These are phyloP conservation scores for Cutaneotrichosporon sp. DNA, from an alignment of 1,284 basidiomycete species.

Conservation along the genomic window DNA sequence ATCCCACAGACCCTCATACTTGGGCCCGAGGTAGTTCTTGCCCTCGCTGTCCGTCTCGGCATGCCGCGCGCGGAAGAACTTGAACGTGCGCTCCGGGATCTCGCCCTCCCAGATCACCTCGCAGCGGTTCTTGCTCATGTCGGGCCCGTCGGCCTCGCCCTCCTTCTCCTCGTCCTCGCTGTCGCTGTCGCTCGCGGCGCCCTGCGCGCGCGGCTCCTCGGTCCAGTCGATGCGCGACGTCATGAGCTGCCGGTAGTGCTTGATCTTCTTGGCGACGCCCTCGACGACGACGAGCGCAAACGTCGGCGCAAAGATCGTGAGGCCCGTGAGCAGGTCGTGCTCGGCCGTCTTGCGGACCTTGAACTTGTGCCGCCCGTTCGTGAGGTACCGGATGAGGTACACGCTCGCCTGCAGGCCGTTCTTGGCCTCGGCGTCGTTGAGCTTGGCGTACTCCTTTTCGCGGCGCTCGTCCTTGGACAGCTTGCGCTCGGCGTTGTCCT, in stretches of 20 bases:
- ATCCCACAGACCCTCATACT: slow-evolving; percentile 77
- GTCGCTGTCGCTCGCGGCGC: slow-evolving; percentile 59
- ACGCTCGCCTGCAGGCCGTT: slow-evolving; percentile 83
- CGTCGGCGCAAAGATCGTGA: slow-evolving; percentile 82
- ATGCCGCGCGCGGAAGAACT: slow-evolving; percentile 75
- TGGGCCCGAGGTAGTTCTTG: slow-evolving; percentile 66
- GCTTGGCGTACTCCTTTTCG: slow-evolving; percentile 83
- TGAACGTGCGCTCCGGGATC: slow-evolving; percentile 78
- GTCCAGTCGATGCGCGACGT: slow-evolving; percentile 90
- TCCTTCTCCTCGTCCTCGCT: slow-evolving; percentile 34
- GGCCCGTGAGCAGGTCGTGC: slow-evolving; percentile 81
- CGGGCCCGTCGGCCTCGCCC: slow-evolving; percentile 52
- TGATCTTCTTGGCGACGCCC: slow-evolving; percentile 81
- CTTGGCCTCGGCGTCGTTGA: slow-evolving; percentile 73
- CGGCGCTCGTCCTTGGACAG: slow-evolving; percentile 84
- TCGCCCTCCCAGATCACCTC: slow-evolving; percentile 91
- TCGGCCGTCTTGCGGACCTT: slow-evolving; percentile 96
- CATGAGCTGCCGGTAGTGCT: slow-evolving; percentile 88
- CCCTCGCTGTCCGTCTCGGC: slow-evolving; percentile 83
- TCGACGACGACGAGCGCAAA: slow-evolving; percentile 94
- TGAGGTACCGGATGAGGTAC: slow-evolving; percentile 86
- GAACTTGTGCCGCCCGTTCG: slow-evolving; percentile 91
- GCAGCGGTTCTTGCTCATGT: slow-evolving; percentile 81
- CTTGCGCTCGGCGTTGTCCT: slow-evolving; percentile 86
- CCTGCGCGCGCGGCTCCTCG: slow-evolving; percentile 76